These are phyloP conservation scores for Lasiosphaeriaceae sp. DNA, from an alignment of 495 filamentous ascomycete species.

Conservation along the genomic window DNA sequence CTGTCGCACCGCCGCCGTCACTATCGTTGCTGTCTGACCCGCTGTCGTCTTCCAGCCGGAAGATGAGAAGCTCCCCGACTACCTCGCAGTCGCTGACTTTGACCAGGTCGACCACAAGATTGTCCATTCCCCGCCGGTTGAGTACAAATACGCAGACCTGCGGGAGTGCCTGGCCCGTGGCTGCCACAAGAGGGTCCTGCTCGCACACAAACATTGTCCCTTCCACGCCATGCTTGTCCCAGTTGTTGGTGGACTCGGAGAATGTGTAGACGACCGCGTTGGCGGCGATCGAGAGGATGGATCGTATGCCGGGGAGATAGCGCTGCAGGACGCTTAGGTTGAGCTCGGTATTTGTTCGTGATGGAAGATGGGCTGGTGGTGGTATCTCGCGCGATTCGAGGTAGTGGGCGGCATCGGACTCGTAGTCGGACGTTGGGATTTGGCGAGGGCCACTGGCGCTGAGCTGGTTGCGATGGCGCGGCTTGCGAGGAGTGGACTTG, in stretches of 20 bases:
- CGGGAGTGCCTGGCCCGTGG: slow-evolving; percentile 19
- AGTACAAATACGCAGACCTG: slow-evolving; percentile 42
- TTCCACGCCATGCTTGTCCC: slow-evolving; percentile 76
- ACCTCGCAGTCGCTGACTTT: slow-evolving; percentile 40
- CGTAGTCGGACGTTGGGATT: slow-evolving; percentile 60
- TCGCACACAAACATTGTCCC: slow-evolving; percentile 80
- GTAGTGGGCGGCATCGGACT: slow-evolving; percentile 45
- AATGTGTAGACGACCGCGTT: slow-evolving; percentile 80
- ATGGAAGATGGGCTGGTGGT: slow-evolving; percentile 27
- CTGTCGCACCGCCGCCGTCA: slow-evolving; percentile 16
- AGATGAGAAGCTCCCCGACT: slow-evolving; percentile 37
- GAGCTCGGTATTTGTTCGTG: slow-evolving; percentile 70
- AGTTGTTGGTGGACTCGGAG: slow-evolving; percentile 52
- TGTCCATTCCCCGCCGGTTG: slow-evolving; percentile 43
- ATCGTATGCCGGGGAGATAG: slow-evolving; percentile 62
- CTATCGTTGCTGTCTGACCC: slow-evolving; percentile 20
- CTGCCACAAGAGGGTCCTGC: slow-evolving; percentile 37
- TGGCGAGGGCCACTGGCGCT: slow-evolving; percentile 30
- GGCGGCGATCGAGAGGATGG: slow-evolving; percentile 69
- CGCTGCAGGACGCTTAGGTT: slow-evolving; percentile 76
- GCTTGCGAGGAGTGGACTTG: slow-evolving; percentile 31
- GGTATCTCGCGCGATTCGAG: slow-evolving; percentile 32
- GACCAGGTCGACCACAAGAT: slow-evolving; percentile 39
- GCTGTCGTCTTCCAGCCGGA: slow-evolving; percentile 34
- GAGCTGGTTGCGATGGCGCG: slow-evolving; percentile 34